Conservation (phyloP, 2,329 filamentous ascomycete species). For the Talaromyces verruculosus region DNA sequence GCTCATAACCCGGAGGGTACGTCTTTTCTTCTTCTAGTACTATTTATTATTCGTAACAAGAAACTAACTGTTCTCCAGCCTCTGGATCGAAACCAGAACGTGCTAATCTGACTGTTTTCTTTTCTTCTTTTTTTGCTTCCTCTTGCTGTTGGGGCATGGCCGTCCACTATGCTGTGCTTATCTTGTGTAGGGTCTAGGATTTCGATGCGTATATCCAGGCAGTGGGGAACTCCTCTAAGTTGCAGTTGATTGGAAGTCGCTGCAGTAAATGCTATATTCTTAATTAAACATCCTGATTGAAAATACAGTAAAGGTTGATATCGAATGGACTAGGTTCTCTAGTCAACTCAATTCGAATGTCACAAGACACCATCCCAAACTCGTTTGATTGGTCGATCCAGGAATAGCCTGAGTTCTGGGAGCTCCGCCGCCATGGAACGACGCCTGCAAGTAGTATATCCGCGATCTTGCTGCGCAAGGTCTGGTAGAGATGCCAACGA, state of each 20-base stretch:
- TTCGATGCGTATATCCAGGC: too few species aligned
- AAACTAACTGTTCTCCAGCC: not conserved
- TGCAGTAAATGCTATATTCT: too few species aligned
- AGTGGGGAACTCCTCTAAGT: too few species aligned
- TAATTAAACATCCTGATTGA: too few species aligned
- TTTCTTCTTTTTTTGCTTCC: too few species aligned
- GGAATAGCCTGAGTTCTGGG: not conserved
- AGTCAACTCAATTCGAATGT: not conserved
- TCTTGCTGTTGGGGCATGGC: not conserved
- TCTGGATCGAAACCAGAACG: constrained; percentile 2
- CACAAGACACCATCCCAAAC: too few species aligned
- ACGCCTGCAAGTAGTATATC: not conserved
- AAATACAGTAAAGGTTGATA: too few species aligned
- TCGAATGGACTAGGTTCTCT: too few species aligned
- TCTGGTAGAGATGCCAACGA: not conserved
- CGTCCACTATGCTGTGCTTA: not conserved
- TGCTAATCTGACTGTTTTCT: not conserved
- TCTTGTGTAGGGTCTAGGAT: not conserved
- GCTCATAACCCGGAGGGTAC: constrained; percentile 1
- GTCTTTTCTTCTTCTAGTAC: not conserved
- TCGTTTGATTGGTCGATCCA: too few species aligned
- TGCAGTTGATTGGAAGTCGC: too few species aligned
- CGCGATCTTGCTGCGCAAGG: not conserved
- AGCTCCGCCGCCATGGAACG: not conserved
- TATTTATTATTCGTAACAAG: not conserved